Percentiles rank a stretch among this genome's conserved stretches.
Conservation (phyloP, 1,139 yeast species). For the Candida mesenterica region DNA sequence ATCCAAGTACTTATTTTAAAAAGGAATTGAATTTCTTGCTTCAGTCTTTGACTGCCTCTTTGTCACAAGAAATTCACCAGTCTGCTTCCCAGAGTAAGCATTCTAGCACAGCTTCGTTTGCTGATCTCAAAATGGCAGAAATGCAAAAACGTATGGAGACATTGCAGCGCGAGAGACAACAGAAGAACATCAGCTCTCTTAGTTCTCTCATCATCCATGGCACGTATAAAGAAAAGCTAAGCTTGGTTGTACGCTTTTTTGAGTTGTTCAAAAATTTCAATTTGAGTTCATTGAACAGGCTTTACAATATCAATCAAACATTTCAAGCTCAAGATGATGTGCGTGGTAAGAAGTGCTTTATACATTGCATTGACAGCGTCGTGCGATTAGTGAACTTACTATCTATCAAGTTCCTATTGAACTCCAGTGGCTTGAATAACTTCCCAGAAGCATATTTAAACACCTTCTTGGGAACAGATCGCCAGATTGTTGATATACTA, state of each 20-base stretch:
- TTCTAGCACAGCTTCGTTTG: slow-evolving; percentile 22
- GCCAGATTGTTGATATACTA: slow-evolving; percentile 10
- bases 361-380: slow-evolving; percentile 17
- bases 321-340: slow-evolving; percentile 7
- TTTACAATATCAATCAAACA: slow-evolving; percentile 1
- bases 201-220: slow-evolving; percentile 31
- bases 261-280: slow-evolving; percentile 11
- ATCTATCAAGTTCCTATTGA: slow-evolving; percentile 21
- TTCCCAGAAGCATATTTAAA: slow-evolving; percentile 13
- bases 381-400: slow-evolving; percentile 18
- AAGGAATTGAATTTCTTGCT: slow-evolving; percentile 24
- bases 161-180: slow-evolving; percentile 7
- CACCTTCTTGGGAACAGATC: slow-evolving; percentile 13
- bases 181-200: slow-evolving; percentile 18
- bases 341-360: slow-evolving; percentile 21
- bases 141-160: slow-evolving; percentile 11
- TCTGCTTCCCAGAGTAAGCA: slow-evolving; percentile 27
- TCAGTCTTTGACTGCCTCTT: slow-evolving; percentile 20
- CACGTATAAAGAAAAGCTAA: slow-evolving; percentile 34
- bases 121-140: slow-evolving; percentile 14
- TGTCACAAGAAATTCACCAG: slow-evolving; percentile 27
- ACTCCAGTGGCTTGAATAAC: slow-evolving; percentile 19
- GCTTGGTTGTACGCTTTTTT: slow-evolving; percentile 23
- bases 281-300: slow-evolving; percentile 3
- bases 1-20: slow-evolving; percentile 17